Base-by-base conservation (phyloP, 768 basidiomycete species). In the Boletus pseudo-olivaceus region DNA sequence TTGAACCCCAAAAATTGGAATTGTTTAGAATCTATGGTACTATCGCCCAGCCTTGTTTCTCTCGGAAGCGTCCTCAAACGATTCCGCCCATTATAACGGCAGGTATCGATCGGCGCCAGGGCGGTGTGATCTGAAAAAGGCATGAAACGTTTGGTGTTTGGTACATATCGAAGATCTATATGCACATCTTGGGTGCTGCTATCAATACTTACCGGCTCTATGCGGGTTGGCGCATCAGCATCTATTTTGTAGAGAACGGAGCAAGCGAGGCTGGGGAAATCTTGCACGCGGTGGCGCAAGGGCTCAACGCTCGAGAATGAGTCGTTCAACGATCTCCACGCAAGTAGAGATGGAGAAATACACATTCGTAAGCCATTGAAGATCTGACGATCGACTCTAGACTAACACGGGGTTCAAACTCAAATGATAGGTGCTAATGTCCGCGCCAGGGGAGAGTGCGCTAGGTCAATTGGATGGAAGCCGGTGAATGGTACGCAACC, bases 121-220 rank as follows among this genome's bases (percentile, higher is more conserved):
- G 74, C 0, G 83, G 82, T 11, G 69, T 82, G 60, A 71, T 87
- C 4, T 4, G 84, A 84, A 0, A 60, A 74, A 39, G 86, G 87
- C 1, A 69, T 75, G 61, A 23, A 83, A 85, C 49, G 41, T 82
- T 6, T 88, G 83, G 85, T 76, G 78, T 0, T 82, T 81, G 55
- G 78, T 85, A 19, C 76, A 83, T 54, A 75, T 84, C 48, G 68
- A 77, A 42, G 83, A 85, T 34, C 69, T 84, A 77, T 59, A 65
- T 73, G 53, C 53, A 67, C 0, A 59, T 83, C 1, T 78, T 77
- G 50, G 73, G 80, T 49, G 67, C 73, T 1, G 62, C 63, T 2
- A 49, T 59, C 19, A 60, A 68, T 1, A 47, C 34, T 48, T 47
- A 38, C 41, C 54, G 51, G 33, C 53, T 65, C 43, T 63, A 61